Evolutionary conservation across 208 protist species (phyloP).

Genomic region (Leishmania martiniquensis): DNA sequence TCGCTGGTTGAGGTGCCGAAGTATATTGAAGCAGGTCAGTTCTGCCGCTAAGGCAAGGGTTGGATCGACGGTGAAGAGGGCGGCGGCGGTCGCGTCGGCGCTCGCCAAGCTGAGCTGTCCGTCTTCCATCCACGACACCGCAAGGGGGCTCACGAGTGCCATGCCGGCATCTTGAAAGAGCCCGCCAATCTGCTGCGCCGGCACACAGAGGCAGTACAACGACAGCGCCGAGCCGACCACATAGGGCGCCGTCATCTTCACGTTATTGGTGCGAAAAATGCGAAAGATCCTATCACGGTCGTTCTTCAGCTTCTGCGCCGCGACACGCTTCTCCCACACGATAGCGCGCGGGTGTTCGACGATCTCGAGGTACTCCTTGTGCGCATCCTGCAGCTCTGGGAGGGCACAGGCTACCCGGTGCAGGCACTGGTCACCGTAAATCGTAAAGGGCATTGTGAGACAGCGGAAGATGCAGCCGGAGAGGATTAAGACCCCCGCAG

Average conservation of each 20-base stretch:
- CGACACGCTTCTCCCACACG: conserved; percentile 83
- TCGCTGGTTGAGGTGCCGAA: conserved; percentile 57
- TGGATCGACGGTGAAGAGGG: conserved; percentile 51
- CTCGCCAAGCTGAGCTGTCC: conserved; percentile 1
- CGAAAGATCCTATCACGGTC: conserved; percentile 84
- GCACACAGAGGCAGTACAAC: conserved; percentile 62
- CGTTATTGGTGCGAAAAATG: conserved; percentile 73
- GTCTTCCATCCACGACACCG: conserved; percentile 15
- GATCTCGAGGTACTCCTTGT: conserved; percentile 62
- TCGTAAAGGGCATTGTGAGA: conserved; percentile 50
- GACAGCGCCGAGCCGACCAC: conserved; percentile 27
- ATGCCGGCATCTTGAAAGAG: conserved; percentile 46
- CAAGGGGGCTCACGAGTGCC: conserved; percentile 37
- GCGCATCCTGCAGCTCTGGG: conserved; percentile 75
- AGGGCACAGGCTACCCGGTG: conserved; percentile 55
- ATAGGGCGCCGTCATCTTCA: conserved; percentile 68
- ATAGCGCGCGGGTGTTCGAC: conserved; percentile 78
- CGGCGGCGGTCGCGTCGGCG: conserved; percentile 1
- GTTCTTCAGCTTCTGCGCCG: conserved; percentile 81
- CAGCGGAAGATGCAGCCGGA: conserved; percentile 59
- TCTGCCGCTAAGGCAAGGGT: conserved; percentile 59
- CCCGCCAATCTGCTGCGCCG: conserved; percentile 55
- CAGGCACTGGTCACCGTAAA: conserved; percentile 89
- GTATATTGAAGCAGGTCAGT: conserved; percentile 58
- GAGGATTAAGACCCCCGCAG: conserved; percentile 57